Evolutionary conservation across 768 basidiomycete species (phyloP).

Genomic region (Gelatoporia subvermispora): DNA sequence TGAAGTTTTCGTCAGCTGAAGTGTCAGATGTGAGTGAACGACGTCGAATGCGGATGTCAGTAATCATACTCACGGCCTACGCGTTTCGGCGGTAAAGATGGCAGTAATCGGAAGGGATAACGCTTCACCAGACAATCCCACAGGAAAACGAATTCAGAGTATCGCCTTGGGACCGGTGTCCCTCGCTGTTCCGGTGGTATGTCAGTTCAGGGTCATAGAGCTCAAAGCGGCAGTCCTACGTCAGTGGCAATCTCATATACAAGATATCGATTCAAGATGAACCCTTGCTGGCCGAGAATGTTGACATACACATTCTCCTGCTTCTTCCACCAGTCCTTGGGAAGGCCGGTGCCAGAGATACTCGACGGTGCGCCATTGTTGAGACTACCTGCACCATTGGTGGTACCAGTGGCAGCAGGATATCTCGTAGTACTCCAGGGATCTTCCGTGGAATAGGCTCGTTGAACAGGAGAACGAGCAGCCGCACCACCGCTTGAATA

Average conservation of each 20-base stretch:
- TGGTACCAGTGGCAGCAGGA: slow-evolving; percentile 11
- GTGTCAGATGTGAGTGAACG: slow-evolving; percentile 9
- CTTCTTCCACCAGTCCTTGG: slow-evolving; percentile 83
- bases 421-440: slow-evolving; percentile 38
- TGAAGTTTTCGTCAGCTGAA: slow-evolving; percentile 80
- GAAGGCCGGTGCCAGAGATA: slow-evolving; percentile 67
- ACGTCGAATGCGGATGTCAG: neutral
- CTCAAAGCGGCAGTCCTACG: slow-evolving; percentile 38
- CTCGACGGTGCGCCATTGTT: slow-evolving; percentile 50
- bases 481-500: slow-evolving; percentile 26
- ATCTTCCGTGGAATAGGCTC: slow-evolving; percentile 59
- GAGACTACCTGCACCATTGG: slow-evolving; percentile 15
- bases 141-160: slow-evolving; percentile 89
- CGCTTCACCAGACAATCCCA: slow-evolving; percentile 82
- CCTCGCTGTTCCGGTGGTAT: slow-evolving; percentile 39
- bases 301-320: slow-evolving; percentile 68
- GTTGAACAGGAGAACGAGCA: slow-evolving; percentile 34
- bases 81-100: slow-evolving; percentile 86
- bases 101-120: slow-evolving; percentile 91
- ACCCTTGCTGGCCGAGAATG: slow-evolving; percentile 85
- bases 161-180: slow-evolving; percentile 73
- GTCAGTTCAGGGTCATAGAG: slow-evolving; percentile 7
- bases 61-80: slow-evolving; percentile 64
- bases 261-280: slow-evolving; percentile 82
- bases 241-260: slow-evolving; percentile 80